Conservation (phyloP, 768 basidiomycete genomes). For the Leccinum sublutescens region DNA sequence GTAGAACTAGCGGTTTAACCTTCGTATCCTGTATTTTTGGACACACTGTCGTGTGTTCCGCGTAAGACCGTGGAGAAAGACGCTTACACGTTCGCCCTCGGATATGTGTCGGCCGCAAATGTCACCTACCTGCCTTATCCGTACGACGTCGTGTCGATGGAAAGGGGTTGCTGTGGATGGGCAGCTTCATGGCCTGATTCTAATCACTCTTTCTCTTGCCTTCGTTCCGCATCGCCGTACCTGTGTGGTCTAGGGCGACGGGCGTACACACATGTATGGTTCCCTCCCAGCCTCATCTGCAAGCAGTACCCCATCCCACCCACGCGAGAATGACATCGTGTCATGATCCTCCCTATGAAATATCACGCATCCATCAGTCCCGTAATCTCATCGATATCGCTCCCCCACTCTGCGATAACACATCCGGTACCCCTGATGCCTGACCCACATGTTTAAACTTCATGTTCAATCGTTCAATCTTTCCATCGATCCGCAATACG, state of each 20-base stretch:
- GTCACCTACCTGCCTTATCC: slow-evolving; percentile 16
- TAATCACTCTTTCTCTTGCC: slow-evolving; percentile 13
- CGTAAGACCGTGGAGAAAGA: slow-evolving; percentile 7
- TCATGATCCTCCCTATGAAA: slow-evolving; percentile 8
- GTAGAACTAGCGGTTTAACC: neutral
- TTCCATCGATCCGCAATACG: slow-evolving; percentile 15
- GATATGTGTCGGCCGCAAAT: neutral
- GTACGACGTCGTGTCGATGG: slow-evolving; percentile 9
- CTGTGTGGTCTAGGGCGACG: slow-evolving; percentile 21
- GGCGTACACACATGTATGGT: neutral
- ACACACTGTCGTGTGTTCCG: slow-evolving; percentile 3
- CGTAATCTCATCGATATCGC: slow-evolving; percentile 23
- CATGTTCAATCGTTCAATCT: neutral
- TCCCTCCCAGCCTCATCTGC: neutral
- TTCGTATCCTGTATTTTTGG: slow-evolving; percentile 3
- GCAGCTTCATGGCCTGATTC: slow-evolving; percentile 9
- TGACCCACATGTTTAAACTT: neutral
- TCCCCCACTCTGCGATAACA: neutral
- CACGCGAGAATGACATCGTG: slow-evolving; percentile 11
- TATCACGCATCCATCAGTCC: slow-evolving; percentile 7
- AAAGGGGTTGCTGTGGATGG: slow-evolving; percentile 22
- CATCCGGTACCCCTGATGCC: neutral
- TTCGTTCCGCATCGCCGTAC: slow-evolving; percentile 2
- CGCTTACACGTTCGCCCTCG: neutral
- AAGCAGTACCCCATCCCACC: neutral